A percentile compares a stretch with the other conserved stretches of the same genome.
Evolutionary conservation across 257 asterid species (phyloP).

Genomic region (Petrea volubilis): DNA sequence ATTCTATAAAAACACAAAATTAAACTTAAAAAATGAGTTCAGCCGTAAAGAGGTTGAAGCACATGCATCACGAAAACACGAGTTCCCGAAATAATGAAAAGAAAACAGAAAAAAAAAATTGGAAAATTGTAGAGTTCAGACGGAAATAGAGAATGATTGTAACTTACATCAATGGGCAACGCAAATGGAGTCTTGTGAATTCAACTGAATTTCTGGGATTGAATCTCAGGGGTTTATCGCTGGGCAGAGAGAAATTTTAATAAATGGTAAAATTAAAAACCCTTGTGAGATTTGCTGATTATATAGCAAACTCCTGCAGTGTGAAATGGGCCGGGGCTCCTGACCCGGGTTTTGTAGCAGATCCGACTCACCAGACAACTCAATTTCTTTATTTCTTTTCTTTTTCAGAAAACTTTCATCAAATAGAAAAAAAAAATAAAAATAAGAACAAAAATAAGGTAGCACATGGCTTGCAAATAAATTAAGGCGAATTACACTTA

Average conservation of each 20-base stretch:
- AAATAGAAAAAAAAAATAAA: too few species aligned
- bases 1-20: neutral
- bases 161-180: slow-evolving; percentile 20
- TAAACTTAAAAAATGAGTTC: slow-evolving; percentile 9
- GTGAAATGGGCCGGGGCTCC: neutral
- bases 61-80: slow-evolving; percentile 19
- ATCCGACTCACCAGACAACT: neutral
- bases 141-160: neutral
- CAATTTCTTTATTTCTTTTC: neutral
- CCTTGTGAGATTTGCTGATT: slow-evolving; percentile 8
- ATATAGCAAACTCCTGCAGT: neutral
- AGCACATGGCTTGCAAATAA: too few species aligned
- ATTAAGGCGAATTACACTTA: too few species aligned
- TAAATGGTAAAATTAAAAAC: slow-evolving; percentile 3
- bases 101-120: neutral
- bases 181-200: neutral
- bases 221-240: slow-evolving; percentile 23
- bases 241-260: neutral
- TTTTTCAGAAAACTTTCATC: too few species aligned
- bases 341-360: neutral
- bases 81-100: slow-evolving; percentile 1
- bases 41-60: slow-evolving; percentile 6
- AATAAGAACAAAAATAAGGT: too few species aligned
- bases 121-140: neutral
- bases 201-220: neutral